Base-by-base conservation (phyloP, 2,329 filamentous ascomycete species). In the Trichoderma brevicompactum region DNA sequence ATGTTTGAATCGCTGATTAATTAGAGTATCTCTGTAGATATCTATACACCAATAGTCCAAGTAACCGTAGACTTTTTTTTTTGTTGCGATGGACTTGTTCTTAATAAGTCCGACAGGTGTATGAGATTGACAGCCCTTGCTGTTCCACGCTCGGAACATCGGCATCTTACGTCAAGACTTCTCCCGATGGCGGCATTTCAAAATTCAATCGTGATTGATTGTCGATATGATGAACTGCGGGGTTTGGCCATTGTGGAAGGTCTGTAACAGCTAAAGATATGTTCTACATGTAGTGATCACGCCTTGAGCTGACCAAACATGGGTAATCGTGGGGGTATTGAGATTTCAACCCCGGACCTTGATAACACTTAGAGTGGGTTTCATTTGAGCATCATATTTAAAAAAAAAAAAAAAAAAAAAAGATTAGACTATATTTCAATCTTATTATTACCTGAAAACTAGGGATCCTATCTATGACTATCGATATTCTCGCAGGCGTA, bases 141-240 rank as follows among this genome's bases (percentile, higher is more conserved):
- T 6, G 7, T 23, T 7, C 28, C 13, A 17, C 7, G 6, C 38
- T 44, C 48, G 48, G 48, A 10, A 62, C 36, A 44, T 64, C 52
- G 50, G 41, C 32, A 44, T 12, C 40, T 48, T 40, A 38, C 50
- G 41, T 46, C 61, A 64, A 48, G 9, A 32, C 15, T 40, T 48
- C 41, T 17, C 2, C 19, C 23, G 34, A 64, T 55, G 28, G 52
- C 61, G 61, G 41, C 50, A 64, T 49, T 2, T 3, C 13, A 9
- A 48, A 19, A 13, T 23, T 41, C 12, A 41, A 40, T 55, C 61
- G 61, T 64, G 50, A 64, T 64, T 13, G 8, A 48, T 55, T n/a
- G 10, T 19, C 40, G 17, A 49, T 48, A 64, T 64, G 61, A 15
- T 64, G 61, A 64, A 55, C 52, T 64, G 61, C 61, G 50, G 61